Conservation (phyloP, 345 rosid genomes). For the Euclidium syriacum region DNA sequence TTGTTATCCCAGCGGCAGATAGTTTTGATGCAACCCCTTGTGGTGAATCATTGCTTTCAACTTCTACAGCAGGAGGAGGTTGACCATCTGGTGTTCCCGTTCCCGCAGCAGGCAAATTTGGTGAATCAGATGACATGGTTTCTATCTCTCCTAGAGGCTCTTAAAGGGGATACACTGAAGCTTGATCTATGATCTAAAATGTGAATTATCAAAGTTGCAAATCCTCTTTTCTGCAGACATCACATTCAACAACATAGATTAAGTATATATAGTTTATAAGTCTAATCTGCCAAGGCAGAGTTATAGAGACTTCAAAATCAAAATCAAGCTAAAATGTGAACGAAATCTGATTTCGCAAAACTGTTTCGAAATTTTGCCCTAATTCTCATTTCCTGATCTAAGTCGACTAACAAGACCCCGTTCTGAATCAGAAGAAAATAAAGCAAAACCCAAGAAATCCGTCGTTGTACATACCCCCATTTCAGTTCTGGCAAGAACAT, state of each 20-base stretch:
- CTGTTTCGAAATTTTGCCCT: not conserved
- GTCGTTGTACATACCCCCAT: not conserved
- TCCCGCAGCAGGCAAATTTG: slow-evolving; percentile 35
- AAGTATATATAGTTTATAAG: not conserved
- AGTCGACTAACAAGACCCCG: not conserved
- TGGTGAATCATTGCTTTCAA: slow-evolving; percentile 36
- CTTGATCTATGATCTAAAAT: slow-evolving; percentile 1
- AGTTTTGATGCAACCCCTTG: slow-evolving; percentile 53
- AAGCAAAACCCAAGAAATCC: no score
- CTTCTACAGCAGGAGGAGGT: slow-evolving; percentile 32
- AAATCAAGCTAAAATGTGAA: not conserved
- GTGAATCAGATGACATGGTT: slow-evolving; percentile 39
- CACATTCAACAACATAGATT: not conserved
- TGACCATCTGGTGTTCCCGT: slow-evolving; percentile 33
- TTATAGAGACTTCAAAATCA: not conserved
- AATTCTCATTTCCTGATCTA: not conserved
- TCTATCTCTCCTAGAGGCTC: not conserved
- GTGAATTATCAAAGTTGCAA: not conserved
- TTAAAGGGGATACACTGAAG: not conserved
- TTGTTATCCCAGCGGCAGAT: slow-evolving; percentile 51
- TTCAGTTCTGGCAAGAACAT: not conserved
- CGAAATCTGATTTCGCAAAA: not conserved
- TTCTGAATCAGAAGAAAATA: not conserved
- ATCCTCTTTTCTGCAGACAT: slow-evolving; percentile 3
- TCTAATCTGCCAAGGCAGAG: not conserved